A percentile compares a stretch with the other conserved stretches of the same genome.
Evolutionary conservation across 768 basidiomycete genomes (phyloP).

Genomic region (Calocybe cyanea): DNA sequence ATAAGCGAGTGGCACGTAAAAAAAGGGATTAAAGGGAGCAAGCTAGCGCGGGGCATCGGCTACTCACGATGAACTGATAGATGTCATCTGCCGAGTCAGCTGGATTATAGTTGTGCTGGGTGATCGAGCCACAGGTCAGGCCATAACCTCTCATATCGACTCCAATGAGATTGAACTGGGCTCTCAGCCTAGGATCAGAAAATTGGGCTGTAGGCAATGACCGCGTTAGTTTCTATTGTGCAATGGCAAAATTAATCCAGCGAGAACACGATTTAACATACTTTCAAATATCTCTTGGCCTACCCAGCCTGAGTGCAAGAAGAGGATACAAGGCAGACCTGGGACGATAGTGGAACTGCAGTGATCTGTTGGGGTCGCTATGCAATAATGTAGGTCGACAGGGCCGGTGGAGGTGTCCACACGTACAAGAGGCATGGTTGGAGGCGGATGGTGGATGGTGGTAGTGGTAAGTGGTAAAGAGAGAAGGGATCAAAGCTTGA

Average conservation of each 20-base stretch:
- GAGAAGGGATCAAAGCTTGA: too few species aligned
- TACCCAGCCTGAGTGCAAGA: slow-evolving; percentile 19
- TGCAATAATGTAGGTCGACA: slow-evolving; percentile 17
- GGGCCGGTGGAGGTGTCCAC: slow-evolving; percentile 15
- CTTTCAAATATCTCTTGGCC: slow-evolving; percentile 20
- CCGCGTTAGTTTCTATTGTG: neutral
- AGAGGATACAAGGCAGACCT: slow-evolving; percentile 18
- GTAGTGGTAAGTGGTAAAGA: neutral
- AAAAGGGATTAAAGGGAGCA: neutral
- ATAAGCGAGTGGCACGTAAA: neutral
- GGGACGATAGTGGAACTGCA: slow-evolving; percentile 15
- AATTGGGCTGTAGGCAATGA: slow-evolving; percentile 18
- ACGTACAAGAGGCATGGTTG: slow-evolving; percentile 16
- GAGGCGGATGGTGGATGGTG: neutral
- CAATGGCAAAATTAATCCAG: too few species aligned
- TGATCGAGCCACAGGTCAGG: slow-evolving; percentile 18
- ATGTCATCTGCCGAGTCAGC: slow-evolving; percentile 25
- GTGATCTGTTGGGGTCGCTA: slow-evolving; percentile 16
- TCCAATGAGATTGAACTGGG: slow-evolving; percentile 25
- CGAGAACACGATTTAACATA: neutral
- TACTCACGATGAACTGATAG: slow-evolving; percentile 23
- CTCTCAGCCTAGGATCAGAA: slow-evolving; percentile 20
- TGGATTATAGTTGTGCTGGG: slow-evolving; percentile 14
- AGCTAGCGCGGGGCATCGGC: neutral
- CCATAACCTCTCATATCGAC: slow-evolving; percentile 25